Evolutionary conservation across 192 early-diverging fungal species (phyloP).

Genomic region (Backusella macrospora): DNA sequence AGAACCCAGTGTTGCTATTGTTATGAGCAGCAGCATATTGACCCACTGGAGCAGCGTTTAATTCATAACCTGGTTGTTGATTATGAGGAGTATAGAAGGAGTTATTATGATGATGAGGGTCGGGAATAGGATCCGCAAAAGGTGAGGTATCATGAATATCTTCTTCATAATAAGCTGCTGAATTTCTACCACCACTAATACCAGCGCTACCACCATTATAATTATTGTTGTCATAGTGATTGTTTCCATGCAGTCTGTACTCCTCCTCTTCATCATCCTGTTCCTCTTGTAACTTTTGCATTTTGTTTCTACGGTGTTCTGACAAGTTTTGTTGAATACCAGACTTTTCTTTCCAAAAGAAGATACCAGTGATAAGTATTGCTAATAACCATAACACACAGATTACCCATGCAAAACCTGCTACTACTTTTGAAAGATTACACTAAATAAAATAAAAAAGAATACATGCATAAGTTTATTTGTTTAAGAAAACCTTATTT

Average conservation of each 20-base stretch:
- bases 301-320: conserved; percentile 22
- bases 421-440: conserved; percentile 26
- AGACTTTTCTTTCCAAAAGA: conserved; percentile 37
- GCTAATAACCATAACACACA: conserved; percentile 33
- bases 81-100: background rate
- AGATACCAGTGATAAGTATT: conserved; percentile 14
- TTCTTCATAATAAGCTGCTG: conserved; percentile 4
- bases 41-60: conserved; percentile 12
- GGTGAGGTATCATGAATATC: conserved; percentile 3
- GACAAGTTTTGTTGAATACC: conserved; percentile 33
- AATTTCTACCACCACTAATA: background rate
- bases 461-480: background rate
- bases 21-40: conserved; percentile 1
- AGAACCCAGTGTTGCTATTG: background rate
- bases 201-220: too few species aligned
- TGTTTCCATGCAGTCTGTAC: background rate
- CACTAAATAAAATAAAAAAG: conserved; percentile 30
- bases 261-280: background rate
- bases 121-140: background rate
- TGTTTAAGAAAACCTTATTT: background rate
- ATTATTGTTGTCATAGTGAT: background rate
- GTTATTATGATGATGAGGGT: background rate
- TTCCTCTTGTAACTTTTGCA: conserved; percentile 4
- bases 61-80: background rate
- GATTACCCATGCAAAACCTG: conserved; percentile 34